Conservation (phyloP, 2,329 filamentous ascomycete genomes). For the Trichoderma sp. region DNA sequence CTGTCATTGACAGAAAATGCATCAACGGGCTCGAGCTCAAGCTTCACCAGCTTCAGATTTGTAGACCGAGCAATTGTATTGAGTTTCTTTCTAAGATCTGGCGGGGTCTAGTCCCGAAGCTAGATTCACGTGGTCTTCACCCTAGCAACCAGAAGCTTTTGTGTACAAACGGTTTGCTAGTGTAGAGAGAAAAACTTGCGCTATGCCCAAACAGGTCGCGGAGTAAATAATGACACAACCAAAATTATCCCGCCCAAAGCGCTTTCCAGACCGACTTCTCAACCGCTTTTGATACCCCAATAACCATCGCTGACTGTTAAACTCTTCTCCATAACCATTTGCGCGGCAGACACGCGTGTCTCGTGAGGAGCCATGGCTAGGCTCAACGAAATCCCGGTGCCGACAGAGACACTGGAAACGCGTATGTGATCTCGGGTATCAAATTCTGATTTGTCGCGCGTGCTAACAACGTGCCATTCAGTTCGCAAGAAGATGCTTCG, state of each 20-base stretch:
- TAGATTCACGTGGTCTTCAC: slow-evolving; percentile 17
- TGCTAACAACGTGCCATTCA: slow-evolving; percentile 34
- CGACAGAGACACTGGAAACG: slow-evolving; percentile 68
- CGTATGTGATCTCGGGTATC: slow-evolving; percentile 49
- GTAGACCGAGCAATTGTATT: not conserved
- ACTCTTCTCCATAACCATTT: not conserved
- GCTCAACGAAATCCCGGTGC: slow-evolving; percentile 70
- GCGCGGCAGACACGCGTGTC: slow-evolving; percentile 29
- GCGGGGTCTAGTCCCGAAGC: not conserved
- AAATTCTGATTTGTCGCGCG: slow-evolving; percentile 9
- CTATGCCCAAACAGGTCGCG: slow-evolving; percentile 30
- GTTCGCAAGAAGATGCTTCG: slow-evolving; percentile 77
- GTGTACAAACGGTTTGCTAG: not conserved
- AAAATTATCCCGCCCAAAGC: slow-evolving; percentile 22
- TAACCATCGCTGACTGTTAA: not conserved
- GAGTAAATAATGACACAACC: slow-evolving; percentile 37
- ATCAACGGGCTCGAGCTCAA: not conserved
- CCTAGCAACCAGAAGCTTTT: slow-evolving; percentile 31
- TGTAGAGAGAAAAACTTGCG: not conserved
- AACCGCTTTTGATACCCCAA: not conserved
- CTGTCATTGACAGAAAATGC: not conserved
- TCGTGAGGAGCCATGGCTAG: slow-evolving; percentile 64
- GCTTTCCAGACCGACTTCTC: slow-evolving; percentile 14
- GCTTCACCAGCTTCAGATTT: not conserved
- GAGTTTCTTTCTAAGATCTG: not conserved